phyloP scores from a whole-genome alignment of 1,284 basidiomycete genomes.

The Vanrija sp. region DNA sequence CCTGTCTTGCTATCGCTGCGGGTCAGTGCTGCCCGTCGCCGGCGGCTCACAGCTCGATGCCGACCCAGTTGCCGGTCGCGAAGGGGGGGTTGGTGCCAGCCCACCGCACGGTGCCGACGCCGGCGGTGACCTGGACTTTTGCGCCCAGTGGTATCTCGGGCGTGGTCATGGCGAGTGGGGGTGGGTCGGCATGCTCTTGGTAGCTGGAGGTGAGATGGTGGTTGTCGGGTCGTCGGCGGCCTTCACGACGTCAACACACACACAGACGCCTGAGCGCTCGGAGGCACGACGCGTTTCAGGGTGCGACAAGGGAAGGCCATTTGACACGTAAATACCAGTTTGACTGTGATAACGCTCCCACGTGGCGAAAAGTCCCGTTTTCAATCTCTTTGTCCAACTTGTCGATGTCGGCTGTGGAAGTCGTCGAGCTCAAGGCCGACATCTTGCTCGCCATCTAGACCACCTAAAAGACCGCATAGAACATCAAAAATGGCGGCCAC shows the following conservation, averaged over 20 bases:
- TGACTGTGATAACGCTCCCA: not conserved
- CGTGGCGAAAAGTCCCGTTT: constrained; percentile 2
- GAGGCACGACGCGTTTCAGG: constrained; percentile 1
- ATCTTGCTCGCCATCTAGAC: not conserved
- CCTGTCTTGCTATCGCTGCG: constrained; percentile 61
- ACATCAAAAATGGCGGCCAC: constrained; percentile 24
- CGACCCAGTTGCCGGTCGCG: constrained; percentile 87
- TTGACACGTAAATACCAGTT: constrained; percentile 2
- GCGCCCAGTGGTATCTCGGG: constrained; percentile 41
- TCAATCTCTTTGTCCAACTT: not conserved
- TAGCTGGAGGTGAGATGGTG: not conserved
- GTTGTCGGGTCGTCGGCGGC: not conserved
- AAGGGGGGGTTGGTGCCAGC: constrained; percentile 76
- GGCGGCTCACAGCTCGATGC: constrained; percentile 68
- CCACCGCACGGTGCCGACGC: constrained; percentile 81
- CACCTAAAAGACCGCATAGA: constrained; percentile 10
- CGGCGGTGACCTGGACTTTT: constrained; percentile 67
- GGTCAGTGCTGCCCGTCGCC: not conserved
- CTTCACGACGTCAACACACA: not conserved
- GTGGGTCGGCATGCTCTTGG: not conserved
- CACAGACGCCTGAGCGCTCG: not conserved
- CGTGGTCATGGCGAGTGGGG: constrained; percentile 28
- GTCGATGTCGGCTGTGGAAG: not conserved
- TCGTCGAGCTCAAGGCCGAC: not conserved
- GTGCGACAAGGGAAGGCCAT: not conserved